A percentile compares a stretch with the other conserved stretches of the same genome.
Conservation (phyloP, 352 stramenopile genomes). For the Phytophthora niederhauseri region DNA sequence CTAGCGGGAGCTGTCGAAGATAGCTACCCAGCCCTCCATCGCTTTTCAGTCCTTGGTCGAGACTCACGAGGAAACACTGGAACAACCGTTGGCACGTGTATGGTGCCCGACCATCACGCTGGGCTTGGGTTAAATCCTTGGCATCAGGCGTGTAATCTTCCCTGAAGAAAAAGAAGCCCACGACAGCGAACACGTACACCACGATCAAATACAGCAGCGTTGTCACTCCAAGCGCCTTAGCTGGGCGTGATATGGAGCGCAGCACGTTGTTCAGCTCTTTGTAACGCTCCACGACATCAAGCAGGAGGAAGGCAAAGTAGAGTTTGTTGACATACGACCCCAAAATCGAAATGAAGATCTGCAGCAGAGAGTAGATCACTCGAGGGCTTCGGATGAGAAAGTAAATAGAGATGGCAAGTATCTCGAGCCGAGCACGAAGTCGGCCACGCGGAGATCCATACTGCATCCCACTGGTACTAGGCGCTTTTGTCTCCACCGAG, state of each 20-base stretch:
- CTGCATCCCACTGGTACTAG: slow-evolving; percentile 5
- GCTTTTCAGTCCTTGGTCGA: slow-evolving; percentile 79
- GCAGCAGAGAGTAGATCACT: slow-evolving; percentile 61
- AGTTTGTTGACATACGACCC: slow-evolving; percentile 74
- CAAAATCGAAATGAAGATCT: slow-evolving; percentile 64
- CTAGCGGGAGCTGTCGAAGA: slow-evolving; percentile 46
- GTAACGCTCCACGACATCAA: slow-evolving; percentile 83
- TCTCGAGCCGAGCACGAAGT: slow-evolving; percentile 32
- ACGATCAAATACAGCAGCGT: slow-evolving; percentile 73
- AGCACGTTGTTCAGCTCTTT: slow-evolving; percentile 77
- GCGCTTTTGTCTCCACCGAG: not conserved
- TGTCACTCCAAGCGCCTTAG: slow-evolving; percentile 63
- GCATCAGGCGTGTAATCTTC: slow-evolving; percentile 54
- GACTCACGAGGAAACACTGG: slow-evolving; percentile 72
- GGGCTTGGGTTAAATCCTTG: slow-evolving; percentile 32
- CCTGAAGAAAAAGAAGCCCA: slow-evolving; percentile 79
- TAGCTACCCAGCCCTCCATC: slow-evolving; percentile 62
- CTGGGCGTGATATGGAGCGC: slow-evolving; percentile 62
- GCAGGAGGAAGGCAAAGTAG: slow-evolving; percentile 78
- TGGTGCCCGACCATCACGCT: slow-evolving; percentile 40
- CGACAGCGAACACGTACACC: slow-evolving; percentile 75
- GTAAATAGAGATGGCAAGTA: slow-evolving; percentile 49
- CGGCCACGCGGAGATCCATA: slow-evolving; percentile 3
- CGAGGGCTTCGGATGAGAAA: slow-evolving; percentile 61
- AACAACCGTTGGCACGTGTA: slow-evolving; percentile 75